Conservation (phyloP, 2,329 filamentous ascomycete genomes). For the Alternaria sp. region DNA sequence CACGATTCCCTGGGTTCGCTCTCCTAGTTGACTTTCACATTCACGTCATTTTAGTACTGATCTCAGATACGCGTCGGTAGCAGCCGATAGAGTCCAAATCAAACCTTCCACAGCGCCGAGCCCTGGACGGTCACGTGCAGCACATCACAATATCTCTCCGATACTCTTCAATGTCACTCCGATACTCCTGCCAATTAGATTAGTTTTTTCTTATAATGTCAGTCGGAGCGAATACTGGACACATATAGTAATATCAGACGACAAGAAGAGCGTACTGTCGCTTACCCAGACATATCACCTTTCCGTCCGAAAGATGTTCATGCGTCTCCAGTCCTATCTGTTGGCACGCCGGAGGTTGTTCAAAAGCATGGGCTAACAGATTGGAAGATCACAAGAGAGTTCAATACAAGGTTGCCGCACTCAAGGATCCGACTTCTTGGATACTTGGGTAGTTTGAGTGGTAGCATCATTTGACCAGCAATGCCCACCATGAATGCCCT, state of each 20-base stretch:
- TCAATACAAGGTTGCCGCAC: not conserved
- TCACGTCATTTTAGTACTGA: conserved; percentile 10
- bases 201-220: not conserved
- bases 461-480: not conserved
- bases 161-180: not conserved
- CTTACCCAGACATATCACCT: not conserved
- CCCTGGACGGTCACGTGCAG: not conserved
- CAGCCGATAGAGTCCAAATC: conserved; percentile 6
- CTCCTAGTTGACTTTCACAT: not conserved
- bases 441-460: not conserved
- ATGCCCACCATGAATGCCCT: not conserved
- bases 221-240: not conserved
- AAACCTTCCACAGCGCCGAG: not conserved
- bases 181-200: not conserved
- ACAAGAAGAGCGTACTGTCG: not conserved
- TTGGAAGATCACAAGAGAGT: not conserved
- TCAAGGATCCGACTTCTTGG: not conserved
- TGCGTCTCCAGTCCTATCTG: not conserved
- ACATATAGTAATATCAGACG: not conserved
- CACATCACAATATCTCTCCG: not conserved
- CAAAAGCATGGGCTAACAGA: not conserved
- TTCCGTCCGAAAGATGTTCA: not conserved
- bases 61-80: not conserved
- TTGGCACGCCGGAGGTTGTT: not conserved
- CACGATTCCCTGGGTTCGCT: not conserved